Conservation (phyloP, 1,284 basidiomycete species). For the Rhodotorula sp. region DNA sequence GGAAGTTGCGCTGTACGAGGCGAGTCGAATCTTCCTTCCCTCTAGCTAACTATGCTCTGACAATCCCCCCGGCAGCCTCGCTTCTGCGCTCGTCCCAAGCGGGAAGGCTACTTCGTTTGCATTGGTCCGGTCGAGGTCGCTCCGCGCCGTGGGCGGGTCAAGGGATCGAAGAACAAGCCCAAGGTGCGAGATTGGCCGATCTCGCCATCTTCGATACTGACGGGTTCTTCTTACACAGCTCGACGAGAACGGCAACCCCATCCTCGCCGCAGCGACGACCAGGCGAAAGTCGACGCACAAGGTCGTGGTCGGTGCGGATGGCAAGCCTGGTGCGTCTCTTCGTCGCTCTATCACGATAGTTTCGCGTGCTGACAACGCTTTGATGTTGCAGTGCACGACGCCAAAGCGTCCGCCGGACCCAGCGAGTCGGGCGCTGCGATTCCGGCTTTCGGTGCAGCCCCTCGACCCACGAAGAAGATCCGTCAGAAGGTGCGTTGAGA, state of each 20-base stretch:
- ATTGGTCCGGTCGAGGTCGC: conserved; percentile 75
- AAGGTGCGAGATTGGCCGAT: conserved; percentile 2
- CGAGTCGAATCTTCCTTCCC: conserved; percentile 51
- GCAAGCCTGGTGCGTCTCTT: conserved; percentile 15
- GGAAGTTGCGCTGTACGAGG: conserved; percentile 83
- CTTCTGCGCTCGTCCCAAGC: conserved; percentile 22
- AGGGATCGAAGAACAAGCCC: conserved; percentile 39
- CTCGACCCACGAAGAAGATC: conserved; percentile 44
- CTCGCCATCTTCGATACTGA: fast-evolving
- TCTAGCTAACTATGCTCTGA: neutral
- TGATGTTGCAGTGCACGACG: conserved; percentile 8
- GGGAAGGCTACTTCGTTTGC: conserved; percentile 51
- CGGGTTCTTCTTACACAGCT: conserved; percentile 5
- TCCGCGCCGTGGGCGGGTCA: conserved; percentile 25
- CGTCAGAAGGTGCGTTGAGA: conserved; percentile 62
- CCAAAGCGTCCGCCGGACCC: neutral
- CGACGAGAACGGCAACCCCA: conserved; percentile 35
- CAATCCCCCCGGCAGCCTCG: conserved; percentile 18
- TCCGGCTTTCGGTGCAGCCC: neutral
- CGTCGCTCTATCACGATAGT: neutral
- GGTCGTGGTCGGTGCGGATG: conserved; percentile 17
- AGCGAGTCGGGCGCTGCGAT: conserved; percentile 15
- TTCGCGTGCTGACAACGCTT: neutral
- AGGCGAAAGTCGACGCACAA: conserved; percentile 16
- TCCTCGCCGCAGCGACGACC: conserved; percentile 5